These are phyloP conservation scores for Pseudoturritis turrita DNA, from an alignment of 345 rosid genomes.

Conservation along the genomic window DNA sequence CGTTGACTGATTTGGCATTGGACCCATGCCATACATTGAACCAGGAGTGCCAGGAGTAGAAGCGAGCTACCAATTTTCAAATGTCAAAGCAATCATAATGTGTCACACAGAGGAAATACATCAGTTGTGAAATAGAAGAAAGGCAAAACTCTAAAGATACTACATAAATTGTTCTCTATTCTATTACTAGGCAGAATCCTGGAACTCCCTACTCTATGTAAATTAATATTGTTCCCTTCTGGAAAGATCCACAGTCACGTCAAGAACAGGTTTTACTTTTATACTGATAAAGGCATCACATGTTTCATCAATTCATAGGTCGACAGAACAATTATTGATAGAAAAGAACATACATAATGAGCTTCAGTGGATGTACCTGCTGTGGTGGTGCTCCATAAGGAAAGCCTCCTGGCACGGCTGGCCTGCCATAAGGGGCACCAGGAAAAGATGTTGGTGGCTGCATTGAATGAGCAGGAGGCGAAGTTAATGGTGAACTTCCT, in stretches of 20 bases:
- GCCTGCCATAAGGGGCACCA: slow-evolving; percentile 25
- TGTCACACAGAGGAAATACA: background rate
- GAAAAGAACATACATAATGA: background rate
- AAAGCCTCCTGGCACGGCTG: slow-evolving; percentile 12
- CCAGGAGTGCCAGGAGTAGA: slow-evolving; percentile 30
- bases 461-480: slow-evolving; percentile 27
- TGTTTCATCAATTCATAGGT: background rate
- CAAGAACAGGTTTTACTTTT: background rate
- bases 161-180: background rate
- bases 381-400: slow-evolving; percentile 29
- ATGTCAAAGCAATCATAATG: slow-evolving; percentile 1
- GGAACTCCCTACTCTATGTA: background rate
- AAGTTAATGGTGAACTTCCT: slow-evolving; percentile 20
- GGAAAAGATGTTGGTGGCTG: slow-evolving; percentile 25
- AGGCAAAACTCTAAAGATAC: background rate
- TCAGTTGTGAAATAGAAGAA: background rate
- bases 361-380: slow-evolving; percentile 19
- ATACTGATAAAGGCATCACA: slow-evolving; percentile 1
- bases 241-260: background rate
- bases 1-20: slow-evolving; percentile 32
- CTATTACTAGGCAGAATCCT: background rate
- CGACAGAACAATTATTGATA: background rate
- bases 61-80: slow-evolving; percentile 20
- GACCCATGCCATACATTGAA: slow-evolving; percentile 26
- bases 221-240: background rate